These are phyloP conservation scores for Aspergillus bridgeri DNA, from an alignment of 495 filamentous ascomycete species.

Conservation along the genomic window DNA sequence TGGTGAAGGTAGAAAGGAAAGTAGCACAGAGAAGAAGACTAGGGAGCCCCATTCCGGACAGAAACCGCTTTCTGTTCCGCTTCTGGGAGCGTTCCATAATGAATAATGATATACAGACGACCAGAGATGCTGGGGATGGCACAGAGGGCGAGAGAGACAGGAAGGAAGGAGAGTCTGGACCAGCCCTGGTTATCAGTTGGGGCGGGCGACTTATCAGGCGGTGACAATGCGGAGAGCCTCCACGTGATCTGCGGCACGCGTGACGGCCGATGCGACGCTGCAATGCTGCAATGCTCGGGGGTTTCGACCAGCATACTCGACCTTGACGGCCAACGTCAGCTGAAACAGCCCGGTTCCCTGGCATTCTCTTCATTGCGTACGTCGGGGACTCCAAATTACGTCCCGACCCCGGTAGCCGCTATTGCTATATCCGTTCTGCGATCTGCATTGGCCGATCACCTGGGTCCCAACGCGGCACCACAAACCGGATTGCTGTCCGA, in stretches of 20 bases:
- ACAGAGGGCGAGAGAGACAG: neutral
- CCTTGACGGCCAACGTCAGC: neutral
- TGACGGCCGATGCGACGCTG: constrained; percentile 8
- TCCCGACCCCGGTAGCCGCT: neutral
- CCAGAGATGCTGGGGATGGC: constrained; percentile 15
- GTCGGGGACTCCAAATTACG: neutral
- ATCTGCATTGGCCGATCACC: constrained; percentile 36
- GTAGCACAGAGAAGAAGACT: constrained; percentile 23
- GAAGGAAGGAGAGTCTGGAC: constrained; percentile 8
- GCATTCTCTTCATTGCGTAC: neutral
- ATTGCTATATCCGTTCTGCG: constrained; percentile 7
- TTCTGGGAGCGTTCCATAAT: constrained; percentile 14
- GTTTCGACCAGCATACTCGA: neutral
- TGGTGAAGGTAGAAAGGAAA: constrained; percentile 19
- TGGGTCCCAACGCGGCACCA: constrained; percentile 24
- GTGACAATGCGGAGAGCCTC: constrained; percentile 28
- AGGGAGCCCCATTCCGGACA: constrained; percentile 12
- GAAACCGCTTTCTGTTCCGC: constrained; percentile 12
- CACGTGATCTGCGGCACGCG: constrained; percentile 18
- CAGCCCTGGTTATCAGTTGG: constrained; percentile 3
- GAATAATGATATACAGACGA: constrained; percentile 13
- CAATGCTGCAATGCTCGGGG: neutral
- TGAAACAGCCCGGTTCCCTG: neutral
- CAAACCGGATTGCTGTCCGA: neutral
- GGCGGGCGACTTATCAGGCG: constrained; percentile 18